Evolutionary conservation across 176 grass and related monocot species (phyloP), one percentile per base, ranked within the genome.

Genomic region (Saccharum officinarum): DNA sequence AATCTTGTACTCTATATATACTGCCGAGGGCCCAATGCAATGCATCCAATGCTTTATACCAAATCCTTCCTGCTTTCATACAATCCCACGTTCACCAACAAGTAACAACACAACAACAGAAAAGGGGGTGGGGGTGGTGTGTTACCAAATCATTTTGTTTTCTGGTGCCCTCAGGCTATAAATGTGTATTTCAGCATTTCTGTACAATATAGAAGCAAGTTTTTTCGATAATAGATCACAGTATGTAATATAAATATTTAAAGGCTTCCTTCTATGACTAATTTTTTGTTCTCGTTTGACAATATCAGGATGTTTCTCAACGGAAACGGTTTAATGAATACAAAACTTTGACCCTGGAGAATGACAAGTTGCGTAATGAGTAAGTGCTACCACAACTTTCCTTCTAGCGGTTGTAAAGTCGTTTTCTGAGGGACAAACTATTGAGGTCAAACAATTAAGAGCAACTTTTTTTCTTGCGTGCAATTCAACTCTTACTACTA

Each of bases 361-460:
- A 95, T 71, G 92, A 90, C 59, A 97, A 80, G 75, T 75, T 97
- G 67, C 88, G 15, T 38, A 76, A 80, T 13, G 77, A 97, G 95
- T 97, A 86, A 93, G 95, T 89, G 69, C 60, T 82, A 79, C 60
- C 67, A 44, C 52, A 84, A 72, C 62, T 87, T 87, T 77, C 46
- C 30, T 70, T 65, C 31, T 69, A 62, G 41, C 15, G 55, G 25
- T 67, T 39, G 25, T 70, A 80, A 49, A 55, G 7, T 38, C 4
- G 3, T 47, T 78, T 78, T 77, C 4, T 37, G 34, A 86, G 16
- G 72, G 76, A 60, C 23, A 40, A 79, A 52, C 73, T 44, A 73
- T 68, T 5, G 44, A n/a, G 20, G 69, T 63, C 30, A 25, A 71
- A 83, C 18, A 77, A 49, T 82, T 76, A 22, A 57, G 54, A 31